Percentiles rank a stretch among this genome's conserved stretches.
phyloP scores from a whole-genome alignment of 331 rosid genomes.

The Arachis monticola region DNA sequence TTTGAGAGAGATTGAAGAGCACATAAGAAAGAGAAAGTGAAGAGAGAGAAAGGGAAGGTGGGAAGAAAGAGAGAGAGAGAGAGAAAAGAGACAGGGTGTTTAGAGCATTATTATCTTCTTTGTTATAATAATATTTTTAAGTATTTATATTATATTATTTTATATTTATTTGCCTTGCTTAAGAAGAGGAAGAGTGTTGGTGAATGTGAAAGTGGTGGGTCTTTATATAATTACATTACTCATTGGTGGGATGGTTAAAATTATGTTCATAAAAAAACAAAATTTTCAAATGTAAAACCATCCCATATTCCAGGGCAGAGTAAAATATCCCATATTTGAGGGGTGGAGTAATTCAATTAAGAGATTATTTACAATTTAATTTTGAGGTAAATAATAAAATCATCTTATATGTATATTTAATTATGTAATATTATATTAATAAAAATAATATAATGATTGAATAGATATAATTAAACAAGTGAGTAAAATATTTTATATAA shows the following conservation, averaged over 20 bases:
- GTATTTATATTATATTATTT: too few relatives aligned
- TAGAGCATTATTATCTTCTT: conserved; percentile 35
- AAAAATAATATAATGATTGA: too few relatives aligned
- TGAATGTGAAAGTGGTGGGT: conserved; percentile 34
- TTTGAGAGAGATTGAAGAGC: not conserved
- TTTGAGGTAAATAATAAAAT: too few relatives aligned
- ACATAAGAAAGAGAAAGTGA: not conserved
- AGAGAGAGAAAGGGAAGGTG: conserved; percentile 18
- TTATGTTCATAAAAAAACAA: not conserved
- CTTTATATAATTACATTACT: conserved; percentile 2
- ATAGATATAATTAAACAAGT: too few relatives aligned
- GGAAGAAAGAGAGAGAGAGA: conserved; percentile 31
- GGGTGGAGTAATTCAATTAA: too few relatives aligned
- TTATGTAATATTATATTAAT: too few relatives aligned
- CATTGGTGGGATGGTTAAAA: conserved; percentile 27
- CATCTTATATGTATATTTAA: too few relatives aligned
- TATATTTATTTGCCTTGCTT: not conserved
- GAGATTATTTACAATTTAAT: too few relatives aligned
- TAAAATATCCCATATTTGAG: too few relatives aligned
- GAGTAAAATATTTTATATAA: too few relatives aligned
- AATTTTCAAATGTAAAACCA: not conserved
- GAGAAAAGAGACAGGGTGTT: conserved; percentile 30
- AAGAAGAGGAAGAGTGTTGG: conserved; percentile 10
- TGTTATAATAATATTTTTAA: conserved; percentile 36
- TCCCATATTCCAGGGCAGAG: conserved; percentile 11